Evolutionary conservation across 352 stramenopile genomes (phyloP).

Genomic region (Globisporangium viniferum): DNA sequence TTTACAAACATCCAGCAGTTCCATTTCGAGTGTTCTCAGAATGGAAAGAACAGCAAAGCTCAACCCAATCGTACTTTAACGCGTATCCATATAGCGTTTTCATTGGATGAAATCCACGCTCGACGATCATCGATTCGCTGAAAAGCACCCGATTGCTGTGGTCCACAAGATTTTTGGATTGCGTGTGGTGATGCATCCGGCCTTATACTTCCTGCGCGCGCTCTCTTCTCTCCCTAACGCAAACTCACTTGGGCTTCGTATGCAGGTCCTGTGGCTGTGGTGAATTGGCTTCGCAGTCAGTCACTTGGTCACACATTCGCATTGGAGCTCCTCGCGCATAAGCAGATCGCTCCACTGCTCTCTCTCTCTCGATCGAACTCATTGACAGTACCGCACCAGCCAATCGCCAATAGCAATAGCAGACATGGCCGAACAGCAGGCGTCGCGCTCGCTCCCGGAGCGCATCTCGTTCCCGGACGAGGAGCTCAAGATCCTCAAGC

Average conservation of each 20-base stretch:
- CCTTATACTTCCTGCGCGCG: neutral
- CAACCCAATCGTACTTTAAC: constrained; percentile 10
- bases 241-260: constrained; percentile 4
- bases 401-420: neutral
- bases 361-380: neutral
- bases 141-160: neutral
- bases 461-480: constrained; percentile 86
- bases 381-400: neutral
- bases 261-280: constrained; percentile 16
- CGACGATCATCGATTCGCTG: neutral
- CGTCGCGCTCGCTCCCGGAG: constrained; percentile 72
- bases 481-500: constrained; percentile 68
- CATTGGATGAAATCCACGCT: neutral
- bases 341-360: neutral
- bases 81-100: neutral
- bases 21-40: constrained; percentile 2
- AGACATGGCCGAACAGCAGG: constrained; percentile 20
- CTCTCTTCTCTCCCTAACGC: neutral
- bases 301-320: constrained; percentile 5
- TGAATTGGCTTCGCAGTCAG: neutral
- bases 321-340: constrained; percentile 14
- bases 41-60: neutral
- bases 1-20: neutral
- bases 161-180: constrained; percentile 13
- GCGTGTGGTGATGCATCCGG: neutral